These are phyloP conservation scores for Phalaenopsis aphrodite DNA, from an alignment of 106 monocot species.

Conservation along the genomic window DNA sequence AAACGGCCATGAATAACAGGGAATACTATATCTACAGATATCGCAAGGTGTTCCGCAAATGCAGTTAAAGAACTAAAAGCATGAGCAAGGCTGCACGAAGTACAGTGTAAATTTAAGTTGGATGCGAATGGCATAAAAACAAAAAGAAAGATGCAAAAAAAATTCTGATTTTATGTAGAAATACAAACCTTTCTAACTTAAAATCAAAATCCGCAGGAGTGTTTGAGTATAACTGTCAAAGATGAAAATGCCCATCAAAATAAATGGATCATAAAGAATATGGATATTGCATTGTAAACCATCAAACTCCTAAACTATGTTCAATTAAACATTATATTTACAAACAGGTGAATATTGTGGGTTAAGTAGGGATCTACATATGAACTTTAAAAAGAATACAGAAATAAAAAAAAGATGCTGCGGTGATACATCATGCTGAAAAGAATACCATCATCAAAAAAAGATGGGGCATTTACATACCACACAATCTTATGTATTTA, in stretches of 20 bases:
- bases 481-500: no score
- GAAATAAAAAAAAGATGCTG: neutral
- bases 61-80: slow-evolving; percentile 54
- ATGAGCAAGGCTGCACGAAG: slow-evolving; percentile 68
- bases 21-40: slow-evolving; percentile 71
- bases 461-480: neutral
- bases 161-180: neutral
- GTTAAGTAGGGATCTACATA: neutral
- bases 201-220: slow-evolving; percentile 99
- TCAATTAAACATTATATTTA: neutral
- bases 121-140: neutral
- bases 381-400: neutral
- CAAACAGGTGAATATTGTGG: neutral
- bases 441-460: neutral
- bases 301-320: neutral
- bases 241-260: slow-evolving; percentile 5
- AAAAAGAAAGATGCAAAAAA: neutral
- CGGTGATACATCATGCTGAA: neutral
- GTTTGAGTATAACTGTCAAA: slow-evolving; percentile 76
- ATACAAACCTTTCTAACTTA: slow-evolving; percentile 78
- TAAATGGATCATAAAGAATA: neutral
- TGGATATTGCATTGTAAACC: neutral
- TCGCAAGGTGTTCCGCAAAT: slow-evolving; percentile 75
- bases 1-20: slow-evolving; percentile 92
- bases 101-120: neutral